Percentiles rank a stretch among this genome's conserved stretches.
Conservation (phyloP, 129 eudicot species). For the Glebionis coronaria region DNA sequence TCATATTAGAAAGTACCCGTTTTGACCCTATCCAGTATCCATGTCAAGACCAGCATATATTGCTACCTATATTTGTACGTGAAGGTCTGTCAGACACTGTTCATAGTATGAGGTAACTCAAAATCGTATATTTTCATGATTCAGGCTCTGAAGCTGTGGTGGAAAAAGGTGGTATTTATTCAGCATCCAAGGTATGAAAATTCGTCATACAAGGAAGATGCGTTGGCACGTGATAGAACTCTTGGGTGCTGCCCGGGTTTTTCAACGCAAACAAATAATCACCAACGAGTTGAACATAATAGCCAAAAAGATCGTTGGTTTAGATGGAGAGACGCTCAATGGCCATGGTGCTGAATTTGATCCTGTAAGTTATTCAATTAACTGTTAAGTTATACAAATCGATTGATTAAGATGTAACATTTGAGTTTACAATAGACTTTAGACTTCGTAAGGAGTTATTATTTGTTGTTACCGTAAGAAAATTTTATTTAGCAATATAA, state of each 20-base stretch:
- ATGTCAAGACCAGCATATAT: too few relatives aligned
- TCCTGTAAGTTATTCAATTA: slow-evolving; percentile 16
- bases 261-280: slow-evolving; percentile 4
- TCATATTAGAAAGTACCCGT: too few relatives aligned
- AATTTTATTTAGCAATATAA: background rate
- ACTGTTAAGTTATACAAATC: background rate
- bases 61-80: too few relatives aligned
- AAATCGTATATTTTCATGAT: background rate
- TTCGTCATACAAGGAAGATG: slow-evolving; percentile 63
- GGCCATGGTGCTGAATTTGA: slow-evolving; percentile 72
- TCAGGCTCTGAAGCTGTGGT: slow-evolving; percentile 87
- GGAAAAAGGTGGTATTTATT: slow-evolving; percentile 72
- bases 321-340: slow-evolving; percentile 72
- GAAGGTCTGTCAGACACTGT: background rate
- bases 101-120: background rate
- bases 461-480: background rate
- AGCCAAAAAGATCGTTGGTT: slow-evolving; percentile 35
- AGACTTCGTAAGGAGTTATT: slow-evolving; percentile 1
- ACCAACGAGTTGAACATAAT: slow-evolving; percentile 20
- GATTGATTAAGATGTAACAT: background rate
- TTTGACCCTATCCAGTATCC: too few relatives aligned
- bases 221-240: slow-evolving; percentile 40
- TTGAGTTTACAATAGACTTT: slow-evolving; percentile 9
- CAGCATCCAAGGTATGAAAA: slow-evolving; percentile 71
- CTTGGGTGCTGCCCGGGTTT: slow-evolving; percentile 36